Evolutionary conservation across 306 rosid genomes (phyloP).

Genomic region (Parietaria judaica): DNA sequence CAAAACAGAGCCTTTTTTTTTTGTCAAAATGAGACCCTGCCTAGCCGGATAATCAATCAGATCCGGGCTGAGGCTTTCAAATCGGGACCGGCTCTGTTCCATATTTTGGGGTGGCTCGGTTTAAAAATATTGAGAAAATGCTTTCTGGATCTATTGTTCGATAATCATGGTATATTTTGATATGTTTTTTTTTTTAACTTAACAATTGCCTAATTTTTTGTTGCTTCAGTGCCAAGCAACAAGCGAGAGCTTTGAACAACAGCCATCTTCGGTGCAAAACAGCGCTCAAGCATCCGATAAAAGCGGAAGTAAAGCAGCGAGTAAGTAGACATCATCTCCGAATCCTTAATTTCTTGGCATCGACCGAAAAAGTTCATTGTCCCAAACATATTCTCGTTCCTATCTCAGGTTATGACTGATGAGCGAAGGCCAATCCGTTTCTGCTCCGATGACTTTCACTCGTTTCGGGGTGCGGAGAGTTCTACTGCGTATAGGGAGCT

Average conservation of each 20-base stretch:
- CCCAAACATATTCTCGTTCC: constrained; percentile 9
- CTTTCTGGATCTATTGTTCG: too few relatives aligned
- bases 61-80: too few relatives aligned
- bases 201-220: background rate
- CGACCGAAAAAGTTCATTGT: background rate
- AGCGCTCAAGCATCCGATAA: constrained; percentile 27
- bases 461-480: constrained; percentile 21
- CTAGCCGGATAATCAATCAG: too few relatives aligned
- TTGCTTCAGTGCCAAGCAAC: constrained; percentile 39
- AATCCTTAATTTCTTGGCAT: background rate
- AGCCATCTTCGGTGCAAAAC: constrained; percentile 32
- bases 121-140: too few relatives aligned
- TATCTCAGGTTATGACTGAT: constrained; percentile 39
- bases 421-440: constrained; percentile 15
- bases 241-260: constrained; percentile 32
- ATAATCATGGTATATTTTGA: too few relatives aligned
- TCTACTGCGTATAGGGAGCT: constrained; percentile 11
- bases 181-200: too few relatives aligned
- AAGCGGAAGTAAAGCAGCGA: constrained; percentile 34
- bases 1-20: too few relatives aligned
- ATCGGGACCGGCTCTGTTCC: too few relatives aligned
- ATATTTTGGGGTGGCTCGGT: too few relatives aligned
- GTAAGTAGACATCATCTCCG: constrained; percentile 26
- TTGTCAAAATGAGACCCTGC: too few relatives aligned
- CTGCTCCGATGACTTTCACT: constrained; percentile 21